A percentile compares a stretch with the other conserved stretches of the same genome.
Evolutionary conservation across 116 monocot species (phyloP).

Genomic region (Papilionanthe hybrid): DNA sequence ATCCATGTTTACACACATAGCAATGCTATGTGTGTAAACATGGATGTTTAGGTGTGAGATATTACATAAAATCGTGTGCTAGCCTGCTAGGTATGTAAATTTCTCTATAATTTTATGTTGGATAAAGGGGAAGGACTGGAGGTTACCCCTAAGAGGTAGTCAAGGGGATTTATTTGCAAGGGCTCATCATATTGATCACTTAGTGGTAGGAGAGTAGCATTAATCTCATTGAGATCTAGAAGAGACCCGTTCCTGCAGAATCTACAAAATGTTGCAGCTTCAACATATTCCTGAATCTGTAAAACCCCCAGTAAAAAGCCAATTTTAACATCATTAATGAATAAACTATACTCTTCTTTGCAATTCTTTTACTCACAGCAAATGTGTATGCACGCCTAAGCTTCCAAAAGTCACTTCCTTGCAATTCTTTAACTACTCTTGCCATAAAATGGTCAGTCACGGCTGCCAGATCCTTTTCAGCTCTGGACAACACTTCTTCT

Average conservation of each 20-base stretch:
- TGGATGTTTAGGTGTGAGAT: too few relatives aligned
- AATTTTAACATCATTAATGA: not conserved
- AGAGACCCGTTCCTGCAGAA: conserved; percentile 84
- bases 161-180: conserved; percentile 88
- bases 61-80: too few relatives aligned
- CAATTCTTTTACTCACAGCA: conserved; percentile 39
- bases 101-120: not conserved
- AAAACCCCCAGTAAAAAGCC: conserved; percentile 6
- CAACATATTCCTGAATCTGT: conserved; percentile 95
- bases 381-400: conserved; percentile 89
- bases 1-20: too few relatives aligned
- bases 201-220: conserved; percentile 47
- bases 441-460: conserved; percentile 77
- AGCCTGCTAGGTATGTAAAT: too few relatives aligned
- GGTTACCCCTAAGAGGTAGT: conserved; percentile 82
- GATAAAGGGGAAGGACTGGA: not conserved
- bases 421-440: conserved; percentile 79
- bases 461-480: conserved; percentile 72
- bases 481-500: conserved; percentile 79
- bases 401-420: conserved; percentile 95
- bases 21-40: too few relatives aligned
- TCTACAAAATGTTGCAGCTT: conserved; percentile 81
- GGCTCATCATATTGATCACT: conserved; percentile 64
- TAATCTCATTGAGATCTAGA: conserved; percentile 76
- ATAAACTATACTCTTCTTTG: not conserved